Evolutionary conservation across 108 stramenopile genomes (phyloP), one percentile per base, ranked within the genome.

Genomic region (Stephanodiscus triporus): DNA sequence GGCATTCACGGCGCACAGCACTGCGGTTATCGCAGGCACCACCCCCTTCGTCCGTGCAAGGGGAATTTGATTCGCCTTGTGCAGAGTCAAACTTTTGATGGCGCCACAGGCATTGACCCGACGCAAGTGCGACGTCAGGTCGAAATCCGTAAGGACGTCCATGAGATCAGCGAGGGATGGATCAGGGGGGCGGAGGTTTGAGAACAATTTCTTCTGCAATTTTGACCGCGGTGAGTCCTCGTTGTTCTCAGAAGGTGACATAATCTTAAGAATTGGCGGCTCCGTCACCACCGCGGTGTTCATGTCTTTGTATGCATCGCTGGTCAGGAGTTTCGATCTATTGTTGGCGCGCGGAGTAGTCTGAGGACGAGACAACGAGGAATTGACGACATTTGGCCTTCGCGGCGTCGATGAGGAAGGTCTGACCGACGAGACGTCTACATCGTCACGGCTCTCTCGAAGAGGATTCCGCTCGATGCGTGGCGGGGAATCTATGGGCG

Each of bases 21-120:
- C 80, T 9, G 65, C 70, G 32, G 70, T 73, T 9, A 81, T 69
- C 17, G 53, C 37, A 51, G 76, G 56, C 36, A 81, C 71, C 2
- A 81, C 80, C 9, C 76, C 80, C 2, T 55, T 63, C 6, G 80
- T 81, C 36, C 80, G 43, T 30, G 71, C 80, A 2, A 81, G 55
- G 10, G 62, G 42, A 30, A 81, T 57, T 32, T 71, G 68, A 65
- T 81, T 81, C 27, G 51, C 34, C 49, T 76, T 73, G 57, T 72
- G 72, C 17, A 72, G 56, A 0, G 80, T 73, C 38, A 81, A 49
- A 26, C 76, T 66, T 60, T 77, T 76, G 59, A 81, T 72, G 57
- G 80, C 80, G 24, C 80, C 80, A 29, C 75, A 72, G 23, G 80
- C 80, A 53, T 81, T 81, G 59, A 77, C 80, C 26, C 80, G 70